These are phyloP conservation scores for Hansenula sp. DNA, from an alignment of 1,139 yeast species.

Conservation along the genomic window DNA sequence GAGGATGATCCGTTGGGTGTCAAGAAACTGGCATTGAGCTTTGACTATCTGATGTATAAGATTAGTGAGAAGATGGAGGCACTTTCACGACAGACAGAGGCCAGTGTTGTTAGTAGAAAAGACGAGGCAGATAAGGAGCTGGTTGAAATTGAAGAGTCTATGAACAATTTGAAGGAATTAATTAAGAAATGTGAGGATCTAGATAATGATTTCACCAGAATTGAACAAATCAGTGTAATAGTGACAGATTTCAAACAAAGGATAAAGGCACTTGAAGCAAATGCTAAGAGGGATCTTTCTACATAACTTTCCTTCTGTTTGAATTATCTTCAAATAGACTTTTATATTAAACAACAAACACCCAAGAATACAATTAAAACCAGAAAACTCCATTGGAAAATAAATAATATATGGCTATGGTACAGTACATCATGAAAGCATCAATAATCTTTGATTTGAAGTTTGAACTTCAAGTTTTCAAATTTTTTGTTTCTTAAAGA, in stretches of 20 bases:
- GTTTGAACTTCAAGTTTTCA: constrained; percentile 8
- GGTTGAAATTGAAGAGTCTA: constrained; percentile 36
- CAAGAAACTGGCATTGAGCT: constrained; percentile 51
- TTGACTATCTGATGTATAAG: constrained; percentile 58
- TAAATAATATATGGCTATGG: too few relatives aligned
- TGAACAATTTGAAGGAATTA: constrained; percentile 38
- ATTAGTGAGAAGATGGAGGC: constrained; percentile 49
- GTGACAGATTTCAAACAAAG: constrained; percentile 36
- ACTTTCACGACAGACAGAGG: constrained; percentile 33
- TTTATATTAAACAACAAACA: not conserved
- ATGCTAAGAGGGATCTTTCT: not conserved
- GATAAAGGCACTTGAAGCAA: constrained; percentile 16
- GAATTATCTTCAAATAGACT: too few relatives aligned
- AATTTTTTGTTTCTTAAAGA: constrained; percentile 13
- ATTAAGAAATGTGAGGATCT: constrained; percentile 48
- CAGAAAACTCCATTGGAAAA: too few relatives aligned
- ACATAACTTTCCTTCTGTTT: too few relatives aligned
- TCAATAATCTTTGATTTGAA: constrained; percentile 8
- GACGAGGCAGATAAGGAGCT: constrained; percentile 28
- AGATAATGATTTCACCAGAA: constrained; percentile 59
- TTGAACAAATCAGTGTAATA: constrained; percentile 59
- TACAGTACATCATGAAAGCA: not conserved
- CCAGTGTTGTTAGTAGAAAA: constrained; percentile 28
- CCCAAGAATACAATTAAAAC: not conserved
- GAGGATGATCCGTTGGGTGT: constrained; percentile 62